Conservation (phyloP, 768 basidiomycete genomes). For the Naematelia aurantialba region DNA sequence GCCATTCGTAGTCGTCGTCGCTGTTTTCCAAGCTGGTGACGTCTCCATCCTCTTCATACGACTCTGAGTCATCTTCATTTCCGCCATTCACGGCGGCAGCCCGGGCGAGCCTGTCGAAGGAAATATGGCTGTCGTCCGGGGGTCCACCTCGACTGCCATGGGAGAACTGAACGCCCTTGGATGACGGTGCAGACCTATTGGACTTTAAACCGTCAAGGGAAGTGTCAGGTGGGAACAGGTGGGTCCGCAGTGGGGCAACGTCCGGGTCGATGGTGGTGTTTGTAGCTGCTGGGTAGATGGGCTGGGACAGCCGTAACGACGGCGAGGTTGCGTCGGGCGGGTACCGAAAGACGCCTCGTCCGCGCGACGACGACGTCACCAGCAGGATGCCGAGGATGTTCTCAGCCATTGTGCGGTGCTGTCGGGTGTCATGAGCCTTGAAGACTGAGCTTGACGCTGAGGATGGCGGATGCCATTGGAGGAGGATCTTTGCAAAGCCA, state of each 20-base stretch:
- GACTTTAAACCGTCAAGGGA: not conserved
- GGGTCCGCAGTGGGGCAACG: slow-evolving; percentile 5
- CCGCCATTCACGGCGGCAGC: slow-evolving; percentile 3
- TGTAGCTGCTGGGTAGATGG: slow-evolving; percentile 50
- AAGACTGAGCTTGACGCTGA: not conserved
- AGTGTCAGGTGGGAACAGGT: not conserved
- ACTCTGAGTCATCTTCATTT: not conserved
- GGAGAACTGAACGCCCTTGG: not conserved
- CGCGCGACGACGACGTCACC: slow-evolving; percentile 72
- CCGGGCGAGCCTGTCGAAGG: not conserved
- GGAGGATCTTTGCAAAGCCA: not conserved
- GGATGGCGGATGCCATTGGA: not conserved
- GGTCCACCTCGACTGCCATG: not conserved
- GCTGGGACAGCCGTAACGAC: slow-evolving; percentile 64
- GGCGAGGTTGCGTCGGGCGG: slow-evolving; percentile 67
- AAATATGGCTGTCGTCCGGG: not conserved
- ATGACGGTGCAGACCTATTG: not conserved
- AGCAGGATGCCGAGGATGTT: slow-evolving; percentile 71
- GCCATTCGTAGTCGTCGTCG: slow-evolving; percentile 17
- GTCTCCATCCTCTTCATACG: slow-evolving; percentile 7
- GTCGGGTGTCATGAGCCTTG: not conserved
- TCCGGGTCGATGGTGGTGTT: slow-evolving; percentile 24
- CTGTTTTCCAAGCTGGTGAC: slow-evolving; percentile 13
- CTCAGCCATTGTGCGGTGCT: slow-evolving; percentile 30
- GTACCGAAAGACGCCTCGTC: slow-evolving; percentile 81